Conservation (phyloP, 1,139 yeast species). For the Yamadazyma friedrichii region DNA sequence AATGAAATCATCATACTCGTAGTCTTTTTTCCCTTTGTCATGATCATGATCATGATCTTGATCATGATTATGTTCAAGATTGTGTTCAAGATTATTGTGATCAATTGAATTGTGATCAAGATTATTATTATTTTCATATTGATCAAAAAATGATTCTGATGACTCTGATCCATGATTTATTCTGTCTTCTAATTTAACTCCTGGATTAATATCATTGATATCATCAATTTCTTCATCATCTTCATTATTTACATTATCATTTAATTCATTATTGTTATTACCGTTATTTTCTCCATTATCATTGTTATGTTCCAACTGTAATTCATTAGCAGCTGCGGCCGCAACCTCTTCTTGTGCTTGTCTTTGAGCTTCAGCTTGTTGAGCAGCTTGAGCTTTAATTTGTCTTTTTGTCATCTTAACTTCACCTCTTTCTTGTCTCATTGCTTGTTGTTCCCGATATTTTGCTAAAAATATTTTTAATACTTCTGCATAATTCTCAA, state of each 20-base stretch:
- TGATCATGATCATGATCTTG: neutral
- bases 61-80: conserved; percentile 1
- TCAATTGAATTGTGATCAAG: neutral
- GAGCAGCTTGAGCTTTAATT: conserved; percentile 26
- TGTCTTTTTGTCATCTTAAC: conserved; percentile 40
- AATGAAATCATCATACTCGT: conserved; percentile 34
- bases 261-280: neutral
- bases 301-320: neutral
- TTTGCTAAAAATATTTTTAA: conserved; percentile 68
- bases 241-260: conserved; percentile 1
- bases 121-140: conserved; percentile 7
- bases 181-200: conserved; percentile 6
- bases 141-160: conserved; percentile 16
- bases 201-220: conserved; percentile 5
- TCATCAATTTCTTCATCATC: conserved; percentile 5
- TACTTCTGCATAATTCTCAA: conserved; percentile 71
- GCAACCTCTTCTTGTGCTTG: conserved; percentile 1
- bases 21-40: conserved; percentile 17
- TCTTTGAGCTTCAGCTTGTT: conserved; percentile 7
- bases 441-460: conserved; percentile 67
- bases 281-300: neutral
- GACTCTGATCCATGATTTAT: conserved; percentile 7
- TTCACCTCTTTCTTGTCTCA: conserved; percentile 62
- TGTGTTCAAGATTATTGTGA: conserved; percentile 2
- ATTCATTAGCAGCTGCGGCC: neutral